Conservation (phyloP, 176 grass and related monocot genomes). For the Dactylis glomerata region DNA sequence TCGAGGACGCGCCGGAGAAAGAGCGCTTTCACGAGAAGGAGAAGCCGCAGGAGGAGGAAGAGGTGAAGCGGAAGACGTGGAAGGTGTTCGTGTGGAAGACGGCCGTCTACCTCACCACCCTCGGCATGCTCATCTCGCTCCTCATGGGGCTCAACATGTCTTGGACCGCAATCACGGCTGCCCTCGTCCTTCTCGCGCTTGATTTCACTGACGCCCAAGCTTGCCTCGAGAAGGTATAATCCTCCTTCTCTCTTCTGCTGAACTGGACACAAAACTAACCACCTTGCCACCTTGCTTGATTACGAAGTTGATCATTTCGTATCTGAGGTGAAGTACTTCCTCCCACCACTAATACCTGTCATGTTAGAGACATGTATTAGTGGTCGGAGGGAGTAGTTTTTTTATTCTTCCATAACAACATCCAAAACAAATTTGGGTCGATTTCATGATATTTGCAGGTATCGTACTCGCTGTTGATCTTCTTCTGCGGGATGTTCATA, state of each 20-base stretch:
- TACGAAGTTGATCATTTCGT: not conserved
- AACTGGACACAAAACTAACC: not conserved
- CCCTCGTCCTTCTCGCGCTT: conserved; percentile 76
- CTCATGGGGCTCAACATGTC: conserved; percentile 97
- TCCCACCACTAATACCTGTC: no score
- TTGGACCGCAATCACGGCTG: conserved; percentile 87
- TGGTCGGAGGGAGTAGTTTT: no score
- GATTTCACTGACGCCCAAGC: conserved; percentile 92
- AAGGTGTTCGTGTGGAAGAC: conserved; percentile 71
- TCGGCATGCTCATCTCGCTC: conserved; percentile 79
- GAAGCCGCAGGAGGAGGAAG: conserved; percentile 23
- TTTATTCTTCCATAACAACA: not conserved
- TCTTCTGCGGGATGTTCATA: conserved; percentile 99
- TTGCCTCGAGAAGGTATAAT: conserved; percentile 71
- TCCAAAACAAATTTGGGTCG: not conserved
- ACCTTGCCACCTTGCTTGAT: not conserved
- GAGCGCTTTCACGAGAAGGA: conserved; percentile 9
- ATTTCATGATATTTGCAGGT: conserved; percentile 52
- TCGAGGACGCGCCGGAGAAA: conserved; percentile 39
- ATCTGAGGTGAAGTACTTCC: not conserved
- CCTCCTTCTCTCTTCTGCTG: not conserved
- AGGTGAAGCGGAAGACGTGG: conserved; percentile 47
- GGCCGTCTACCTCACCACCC: conserved; percentile 71
- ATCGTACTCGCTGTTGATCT: conserved; percentile 89
- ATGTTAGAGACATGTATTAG: no score